phyloP scores from a whole-genome alignment of 257 asterid genomes.

The Solanum dulcamara region DNA sequence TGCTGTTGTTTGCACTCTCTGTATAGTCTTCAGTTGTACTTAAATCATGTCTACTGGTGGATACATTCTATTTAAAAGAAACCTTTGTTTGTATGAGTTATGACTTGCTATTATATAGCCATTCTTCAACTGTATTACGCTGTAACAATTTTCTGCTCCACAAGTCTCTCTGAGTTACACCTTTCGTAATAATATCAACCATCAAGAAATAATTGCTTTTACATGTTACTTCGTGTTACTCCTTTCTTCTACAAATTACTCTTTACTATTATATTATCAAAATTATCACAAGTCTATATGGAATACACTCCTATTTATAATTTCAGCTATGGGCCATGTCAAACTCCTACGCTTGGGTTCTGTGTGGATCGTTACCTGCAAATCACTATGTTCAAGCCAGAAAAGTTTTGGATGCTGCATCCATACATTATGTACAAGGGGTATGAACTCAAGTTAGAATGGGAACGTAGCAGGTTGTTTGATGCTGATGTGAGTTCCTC shows the following conservation, averaged over 20 bases:
- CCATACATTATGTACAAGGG: slow-evolving; percentile 66
- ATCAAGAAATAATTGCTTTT: background rate
- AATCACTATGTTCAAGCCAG: slow-evolving; percentile 73
- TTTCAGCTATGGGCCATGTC: slow-evolving; percentile 92
- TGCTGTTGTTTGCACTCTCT: background rate
- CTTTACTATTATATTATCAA: background rate
- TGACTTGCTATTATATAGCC: background rate
- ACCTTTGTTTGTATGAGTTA: background rate
- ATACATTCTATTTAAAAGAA: background rate
- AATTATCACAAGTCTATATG: background rate
- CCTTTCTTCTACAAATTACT: background rate
- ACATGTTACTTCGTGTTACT: background rate
- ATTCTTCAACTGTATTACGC: background rate
- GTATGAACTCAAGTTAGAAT: slow-evolving; percentile 72
- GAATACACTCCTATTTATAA: slow-evolving; percentile 2
- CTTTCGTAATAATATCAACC: background rate
- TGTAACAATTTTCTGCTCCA: background rate
- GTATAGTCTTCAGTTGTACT: background rate
- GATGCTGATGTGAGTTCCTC: slow-evolving; percentile 58
- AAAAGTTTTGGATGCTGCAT: slow-evolving; percentile 70
- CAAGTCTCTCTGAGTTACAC: background rate
- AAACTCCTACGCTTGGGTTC: slow-evolving; percentile 90
- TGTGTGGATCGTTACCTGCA: slow-evolving; percentile 86
- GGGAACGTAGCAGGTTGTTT: slow-evolving; percentile 77
- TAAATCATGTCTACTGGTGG: background rate